Evolutionary conservation across 257 asterid genomes (phyloP).

Genomic region (Buddleja alternifolia): DNA sequence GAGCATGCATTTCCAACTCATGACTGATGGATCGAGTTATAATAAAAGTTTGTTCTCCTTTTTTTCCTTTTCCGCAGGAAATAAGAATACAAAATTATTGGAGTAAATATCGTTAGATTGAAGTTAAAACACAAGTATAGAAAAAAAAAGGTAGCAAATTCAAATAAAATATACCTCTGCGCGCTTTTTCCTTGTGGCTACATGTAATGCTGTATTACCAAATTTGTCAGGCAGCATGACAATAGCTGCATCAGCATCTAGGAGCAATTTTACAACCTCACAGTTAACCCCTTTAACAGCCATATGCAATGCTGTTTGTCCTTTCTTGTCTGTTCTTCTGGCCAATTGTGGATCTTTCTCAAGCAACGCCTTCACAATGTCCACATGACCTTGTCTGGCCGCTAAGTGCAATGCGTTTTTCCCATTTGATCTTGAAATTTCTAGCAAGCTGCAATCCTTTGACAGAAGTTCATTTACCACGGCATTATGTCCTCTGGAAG

Average conservation of each 20-base stretch:
- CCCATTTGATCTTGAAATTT: conserved; percentile 55
- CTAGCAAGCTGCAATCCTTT: conserved; percentile 54
- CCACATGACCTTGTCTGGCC: conserved; percentile 60
- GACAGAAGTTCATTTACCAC: conserved; percentile 58
- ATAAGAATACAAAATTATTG: too few species aligned
- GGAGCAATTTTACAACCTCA: conserved; percentile 52
- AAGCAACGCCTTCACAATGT: conserved; percentile 51
- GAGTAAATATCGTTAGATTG: not conserved
- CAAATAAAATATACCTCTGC: conserved; percentile 38
- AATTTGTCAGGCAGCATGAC: conserved; percentile 62
- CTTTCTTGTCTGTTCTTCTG: conserved; percentile 55
- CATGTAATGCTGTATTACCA: conserved; percentile 58
- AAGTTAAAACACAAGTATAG: not conserved
- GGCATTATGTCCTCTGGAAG: conserved; percentile 53
- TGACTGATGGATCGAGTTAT: not conserved
- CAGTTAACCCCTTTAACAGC: conserved; percentile 58
- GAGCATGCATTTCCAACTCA: not conserved
- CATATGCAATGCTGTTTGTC: conserved; percentile 66
- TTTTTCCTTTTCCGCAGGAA: too few species aligned
- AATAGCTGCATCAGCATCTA: conserved; percentile 57
- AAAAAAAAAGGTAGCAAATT: not conserved
- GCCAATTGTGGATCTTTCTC: conserved; percentile 57
- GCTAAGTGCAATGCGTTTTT: conserved; percentile 60
- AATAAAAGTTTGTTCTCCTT: too few species aligned
- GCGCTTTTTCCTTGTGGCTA: conserved; percentile 58